Evolutionary conservation across 768 basidiomycete species (phyloP), one percentile per base, ranked within the genome.

Genomic region (Phanerodontia chrysosporium): DNA sequence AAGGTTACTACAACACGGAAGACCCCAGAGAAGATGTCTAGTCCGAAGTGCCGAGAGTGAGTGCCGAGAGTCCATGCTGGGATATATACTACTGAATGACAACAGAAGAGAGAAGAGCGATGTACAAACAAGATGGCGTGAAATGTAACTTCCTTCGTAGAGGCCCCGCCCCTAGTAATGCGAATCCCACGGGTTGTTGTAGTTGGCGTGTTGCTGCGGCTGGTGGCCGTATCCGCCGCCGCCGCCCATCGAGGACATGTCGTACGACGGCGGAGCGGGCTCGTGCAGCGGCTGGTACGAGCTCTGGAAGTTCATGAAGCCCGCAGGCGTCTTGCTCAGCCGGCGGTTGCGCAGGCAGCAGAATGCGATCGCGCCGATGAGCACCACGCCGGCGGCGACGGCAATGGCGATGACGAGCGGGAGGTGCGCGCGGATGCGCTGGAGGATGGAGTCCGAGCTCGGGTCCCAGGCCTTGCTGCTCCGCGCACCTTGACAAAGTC

Each of bases 391-490:
- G 9, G 76, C 61, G 45, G 87, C 77, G 67, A 89, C 88, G 67
- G 86, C 42, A 25, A 88, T 2, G 85, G 87, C 89, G 86, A 90
- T 59, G 78, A 85, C 66, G 84, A 87, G 65, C 85, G 78, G 39
- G 85, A 75, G 75, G 78, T 74, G 69, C 84, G 86, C 66, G 84
- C 80, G 63, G 83, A 82, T 70, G 87, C 87, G 58, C 75, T 78
- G 1, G 63, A 77, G n/a, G 77, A 80, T 22, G 42, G 44, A 29
- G n/a, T 18, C 21, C 24, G 25, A 25, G 45, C 13, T 44, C 27
- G 62, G 62, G 55, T 62, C 48, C 61, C 62, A 65, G 7, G 61
- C 46, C 51, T 52, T 54, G 51, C 57, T 21, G 25, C 18, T 45
- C 21, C 66, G 46, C 75, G 72, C 21, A 67, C 59, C 10, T 61